Evolutionary conservation across 345 rosid genomes (phyloP).

Genomic region (Bruguiera parviflora): DNA sequence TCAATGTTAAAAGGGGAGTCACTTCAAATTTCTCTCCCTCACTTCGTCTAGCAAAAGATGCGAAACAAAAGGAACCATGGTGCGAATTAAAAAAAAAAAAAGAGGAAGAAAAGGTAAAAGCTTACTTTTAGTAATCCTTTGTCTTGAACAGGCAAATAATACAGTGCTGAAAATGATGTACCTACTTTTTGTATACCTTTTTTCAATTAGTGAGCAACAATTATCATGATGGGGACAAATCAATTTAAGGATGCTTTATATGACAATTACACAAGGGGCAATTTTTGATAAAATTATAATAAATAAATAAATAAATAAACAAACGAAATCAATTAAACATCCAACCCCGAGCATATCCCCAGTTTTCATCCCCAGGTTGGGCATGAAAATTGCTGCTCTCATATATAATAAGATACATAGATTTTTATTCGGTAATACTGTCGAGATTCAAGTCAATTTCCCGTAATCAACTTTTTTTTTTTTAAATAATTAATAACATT

Average conservation of each 20-base stretch:
- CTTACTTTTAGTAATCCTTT: not conserved
- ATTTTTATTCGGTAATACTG: not conserved
- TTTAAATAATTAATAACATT: not conserved
- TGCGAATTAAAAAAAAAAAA: not conserved
- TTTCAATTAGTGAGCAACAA: no score
- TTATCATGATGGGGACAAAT: no score
- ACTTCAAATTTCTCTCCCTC: not conserved
- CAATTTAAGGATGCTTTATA: no score
- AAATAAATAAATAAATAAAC: no score
- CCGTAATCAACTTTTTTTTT: not conserved
- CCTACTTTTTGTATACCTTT: conserved; percentile 3
- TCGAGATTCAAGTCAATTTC: not conserved
- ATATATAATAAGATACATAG: not conserved
- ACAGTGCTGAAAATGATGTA: conserved; percentile 16
- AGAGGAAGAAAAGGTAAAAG: not conserved
- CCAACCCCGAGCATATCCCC: not conserved
- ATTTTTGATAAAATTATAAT: no score
- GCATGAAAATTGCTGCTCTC: not conserved
- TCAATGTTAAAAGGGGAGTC: not conserved
- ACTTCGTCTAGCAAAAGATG: not conserved
- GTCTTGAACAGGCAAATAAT: conserved; percentile 13
- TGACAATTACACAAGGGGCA: no score
- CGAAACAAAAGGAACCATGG: not conserved
- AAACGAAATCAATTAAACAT: no score
- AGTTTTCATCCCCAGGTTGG: not conserved